phyloP scores from a whole-genome alignment of 768 basidiomycete genomes.

The Tylopilus sp. region DNA sequence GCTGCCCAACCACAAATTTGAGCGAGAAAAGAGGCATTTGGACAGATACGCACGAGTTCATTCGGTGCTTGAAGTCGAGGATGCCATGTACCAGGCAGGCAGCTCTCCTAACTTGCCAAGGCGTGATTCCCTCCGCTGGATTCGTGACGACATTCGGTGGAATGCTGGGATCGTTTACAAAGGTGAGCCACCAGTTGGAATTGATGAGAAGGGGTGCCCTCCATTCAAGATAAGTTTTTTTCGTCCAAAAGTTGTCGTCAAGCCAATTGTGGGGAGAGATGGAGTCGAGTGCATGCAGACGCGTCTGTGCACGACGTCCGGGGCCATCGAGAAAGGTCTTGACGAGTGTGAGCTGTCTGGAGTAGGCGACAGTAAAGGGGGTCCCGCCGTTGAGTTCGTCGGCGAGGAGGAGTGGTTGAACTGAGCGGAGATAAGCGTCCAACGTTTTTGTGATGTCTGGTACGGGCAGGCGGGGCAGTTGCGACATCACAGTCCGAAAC shows the following conservation, averaged over 20 bases:
- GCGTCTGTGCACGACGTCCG: slow-evolving; percentile 19
- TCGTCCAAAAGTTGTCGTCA: slow-evolving; percentile 89
- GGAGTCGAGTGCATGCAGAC: slow-evolving; percentile 66
- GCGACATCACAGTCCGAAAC: slow-evolving; percentile 20
- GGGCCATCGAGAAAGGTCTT: slow-evolving; percentile 10
- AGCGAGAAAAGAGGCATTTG: slow-evolving; percentile 1
- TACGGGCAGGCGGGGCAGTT: slow-evolving; percentile 73
- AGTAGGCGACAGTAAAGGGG: slow-evolving; percentile 35
- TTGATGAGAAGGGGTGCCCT: slow-evolving; percentile 81
- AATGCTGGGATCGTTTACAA: slow-evolving; percentile 66
- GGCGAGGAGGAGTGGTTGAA: slow-evolving; percentile 78
- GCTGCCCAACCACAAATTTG: slow-evolving; percentile 34
- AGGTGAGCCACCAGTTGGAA: slow-evolving; percentile 96
- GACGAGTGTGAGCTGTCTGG: slow-evolving; percentile 21
- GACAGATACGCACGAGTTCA: slow-evolving; percentile 51
- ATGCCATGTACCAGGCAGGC: slow-evolving; percentile 76
- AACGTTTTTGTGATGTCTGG: slow-evolving; percentile 75
- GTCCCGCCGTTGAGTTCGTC: slow-evolving; percentile 58
- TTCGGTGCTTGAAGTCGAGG: slow-evolving; percentile 65
- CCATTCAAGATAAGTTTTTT: slow-evolving; percentile 86
- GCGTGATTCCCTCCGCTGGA: slow-evolving; percentile 44
- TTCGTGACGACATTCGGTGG: slow-evolving; percentile 38
- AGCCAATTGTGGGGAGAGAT: slow-evolving; percentile 90
- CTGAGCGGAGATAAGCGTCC: slow-evolving; percentile 70
- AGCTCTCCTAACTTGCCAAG: slow-evolving; percentile 84